Conservation (phyloP, 2,329 filamentous ascomycete genomes). For the Chaetomiaceae sp. region DNA sequence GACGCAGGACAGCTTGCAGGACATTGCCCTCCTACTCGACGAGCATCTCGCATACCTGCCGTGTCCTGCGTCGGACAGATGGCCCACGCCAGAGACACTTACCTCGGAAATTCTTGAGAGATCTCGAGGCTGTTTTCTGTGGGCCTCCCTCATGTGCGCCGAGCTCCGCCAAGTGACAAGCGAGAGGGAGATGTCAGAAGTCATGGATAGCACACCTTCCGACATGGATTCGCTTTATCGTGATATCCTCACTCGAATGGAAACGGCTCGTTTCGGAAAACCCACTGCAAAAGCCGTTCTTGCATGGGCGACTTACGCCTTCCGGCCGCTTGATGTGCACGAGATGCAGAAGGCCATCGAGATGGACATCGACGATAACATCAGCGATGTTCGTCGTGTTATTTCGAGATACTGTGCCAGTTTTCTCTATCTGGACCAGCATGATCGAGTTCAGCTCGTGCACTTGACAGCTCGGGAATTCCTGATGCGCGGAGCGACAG, state of each 20-base stretch:
- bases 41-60: slow-evolving; percentile 23
- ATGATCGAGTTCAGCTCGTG: slow-evolving; percentile 23
- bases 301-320: slow-evolving; percentile 25
- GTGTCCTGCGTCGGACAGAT: slow-evolving; percentile 10
- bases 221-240: slow-evolving; percentile 28
- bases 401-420: slow-evolving; percentile 26
- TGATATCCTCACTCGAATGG: slow-evolving; percentile 26
- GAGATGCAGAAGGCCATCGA: slow-evolving; percentile 26
- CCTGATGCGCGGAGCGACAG: slow-evolving; percentile 12
- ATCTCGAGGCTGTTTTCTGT: slow-evolving; percentile 28
- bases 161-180: slow-evolving; percentile 27
- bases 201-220: slow-evolving; percentile 23
- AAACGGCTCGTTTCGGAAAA: slow-evolving; percentile 22
- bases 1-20: slow-evolving; percentile 21
- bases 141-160: slow-evolving; percentile 25
- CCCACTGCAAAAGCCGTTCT: slow-evolving; percentile 24
- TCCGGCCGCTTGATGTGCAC: slow-evolving; percentile 22
- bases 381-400: slow-evolving; percentile 22
- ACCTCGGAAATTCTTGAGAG: slow-evolving; percentile 22
- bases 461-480: slow-evolving; percentile 29
- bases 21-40: slow-evolving; percentile 24
- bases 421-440: slow-evolving; percentile 25
- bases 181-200: slow-evolving; percentile 20
- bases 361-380: slow-evolving; percentile 25
- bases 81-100: slow-evolving; percentile 8